A percentile compares a stretch with the other conserved stretches of the same genome.
Conservation (phyloP, 495 filamentous ascomycete genomes). For the Daldinia decipiens region DNA sequence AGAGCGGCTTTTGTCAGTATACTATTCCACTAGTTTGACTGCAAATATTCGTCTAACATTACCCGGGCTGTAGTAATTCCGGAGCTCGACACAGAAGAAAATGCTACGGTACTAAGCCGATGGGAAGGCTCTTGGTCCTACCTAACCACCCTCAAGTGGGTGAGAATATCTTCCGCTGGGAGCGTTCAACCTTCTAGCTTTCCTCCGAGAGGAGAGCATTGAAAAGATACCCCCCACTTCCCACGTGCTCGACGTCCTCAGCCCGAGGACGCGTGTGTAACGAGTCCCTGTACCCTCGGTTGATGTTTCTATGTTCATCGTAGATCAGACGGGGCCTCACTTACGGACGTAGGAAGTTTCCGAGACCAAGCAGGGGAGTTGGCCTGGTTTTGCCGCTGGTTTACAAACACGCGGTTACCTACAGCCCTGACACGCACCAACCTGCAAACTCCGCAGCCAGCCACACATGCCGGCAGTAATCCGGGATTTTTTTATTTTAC, state of each 20-base stretch:
- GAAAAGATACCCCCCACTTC: constrained; percentile 41
- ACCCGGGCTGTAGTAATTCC: constrained; percentile 57
- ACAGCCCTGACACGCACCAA: constrained; percentile 35
- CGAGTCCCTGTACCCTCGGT: constrained; percentile 26
- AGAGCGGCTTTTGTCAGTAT: constrained; percentile 77
- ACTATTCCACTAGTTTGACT: background rate
- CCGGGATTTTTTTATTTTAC: constrained; percentile 20
- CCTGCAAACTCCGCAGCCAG: constrained; percentile 41
- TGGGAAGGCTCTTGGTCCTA: constrained; percentile 67
- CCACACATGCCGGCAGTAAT: constrained; percentile 33
- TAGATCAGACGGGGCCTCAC: constrained; percentile 41
- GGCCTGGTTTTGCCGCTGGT: constrained; percentile 28
- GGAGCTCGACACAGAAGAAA: constrained; percentile 59
- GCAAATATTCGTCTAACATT: constrained; percentile 23
- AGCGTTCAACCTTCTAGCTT: constrained; percentile 67
- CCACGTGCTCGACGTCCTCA: constrained; percentile 19
- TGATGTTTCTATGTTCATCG: constrained; percentile 43
- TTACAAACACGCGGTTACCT: constrained; percentile 39
- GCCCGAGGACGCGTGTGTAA: constrained; percentile 29
- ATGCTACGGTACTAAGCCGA: constrained; percentile 55
- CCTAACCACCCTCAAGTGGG: constrained; percentile 63
- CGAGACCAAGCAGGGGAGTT: constrained; percentile 31
- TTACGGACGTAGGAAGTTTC: constrained; percentile 38
- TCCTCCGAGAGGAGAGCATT: constrained; percentile 70
- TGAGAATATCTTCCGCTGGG: constrained; percentile 70